Percentiles rank a stretch among this genome's conserved stretches.
phyloP scores from a whole-genome alignment of 148 eudicot genomes.

The Amaranthus hypochondriacus region DNA sequence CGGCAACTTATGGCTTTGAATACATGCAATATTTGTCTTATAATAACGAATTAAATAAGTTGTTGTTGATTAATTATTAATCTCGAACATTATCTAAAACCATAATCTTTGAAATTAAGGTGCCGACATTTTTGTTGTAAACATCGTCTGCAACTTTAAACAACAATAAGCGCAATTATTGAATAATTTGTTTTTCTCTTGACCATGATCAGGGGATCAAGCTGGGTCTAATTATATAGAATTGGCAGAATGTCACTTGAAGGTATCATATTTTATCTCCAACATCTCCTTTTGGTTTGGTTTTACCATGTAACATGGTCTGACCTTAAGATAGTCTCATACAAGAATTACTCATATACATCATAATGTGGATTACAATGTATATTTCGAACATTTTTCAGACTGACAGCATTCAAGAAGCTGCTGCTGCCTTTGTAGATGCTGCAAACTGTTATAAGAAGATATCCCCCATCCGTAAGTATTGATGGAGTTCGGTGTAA shows the following conservation, averaged over 20 bases:
- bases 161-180: too few species aligned
- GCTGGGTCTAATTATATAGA: conserved; percentile 37
- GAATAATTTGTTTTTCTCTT: not conserved
- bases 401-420: conserved; percentile 35
- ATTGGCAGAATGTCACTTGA: conserved; percentile 39
- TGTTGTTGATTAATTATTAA: not conserved
- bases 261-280: conserved; percentile 22
- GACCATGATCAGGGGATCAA: conserved; percentile 37
- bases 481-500: not conserved
- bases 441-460: conserved; percentile 47
- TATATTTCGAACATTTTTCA: not conserved
- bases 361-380: not conserved
- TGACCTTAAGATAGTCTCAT: too few species aligned
- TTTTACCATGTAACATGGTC: too few species aligned
- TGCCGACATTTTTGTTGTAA: not conserved
- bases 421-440: conserved; percentile 38
- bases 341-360: too few species aligned
- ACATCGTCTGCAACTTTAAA: not conserved
- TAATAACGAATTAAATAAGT: too few species aligned
- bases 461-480: conserved; percentile 33
- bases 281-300: not conserved
- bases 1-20: not conserved
- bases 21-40: not conserved
- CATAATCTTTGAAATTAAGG: too few species aligned
- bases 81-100: too few species aligned